These are phyloP conservation scores for Sclerospora graminicola DNA, from an alignment of 352 stramenopile genomes.

Conservation along the genomic window DNA sequence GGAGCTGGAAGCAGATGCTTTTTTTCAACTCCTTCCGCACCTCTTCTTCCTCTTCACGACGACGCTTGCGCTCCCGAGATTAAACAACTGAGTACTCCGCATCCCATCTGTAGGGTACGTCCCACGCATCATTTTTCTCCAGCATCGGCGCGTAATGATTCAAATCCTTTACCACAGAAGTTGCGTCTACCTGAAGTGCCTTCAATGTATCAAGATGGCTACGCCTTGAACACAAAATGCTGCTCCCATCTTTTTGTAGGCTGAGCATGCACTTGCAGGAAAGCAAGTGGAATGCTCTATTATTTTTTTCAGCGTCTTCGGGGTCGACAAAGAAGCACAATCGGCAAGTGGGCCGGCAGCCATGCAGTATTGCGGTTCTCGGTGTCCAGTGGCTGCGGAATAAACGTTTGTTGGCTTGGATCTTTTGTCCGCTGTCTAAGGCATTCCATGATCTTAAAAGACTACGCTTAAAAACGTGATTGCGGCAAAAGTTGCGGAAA, in stretches of 20 bases:
- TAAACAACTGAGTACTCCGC: slow-evolving; percentile 69
- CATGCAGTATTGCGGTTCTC: slow-evolving; percentile 90
- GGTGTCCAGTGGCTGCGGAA: slow-evolving; percentile 91
- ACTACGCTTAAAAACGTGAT: slow-evolving; percentile 91
- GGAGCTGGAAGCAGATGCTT: too few relatives aligned
- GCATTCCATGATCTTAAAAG: slow-evolving; percentile 77
- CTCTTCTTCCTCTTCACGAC: slow-evolving; percentile 26
- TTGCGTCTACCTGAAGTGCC: slow-evolving; percentile 28
- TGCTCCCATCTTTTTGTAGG: slow-evolving; percentile 83
- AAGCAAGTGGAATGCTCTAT: slow-evolving; percentile 58
- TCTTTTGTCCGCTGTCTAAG: slow-evolving; percentile 27
- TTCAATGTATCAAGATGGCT: slow-evolving; percentile 65
- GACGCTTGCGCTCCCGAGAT: slow-evolving; percentile 63
- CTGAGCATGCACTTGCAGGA: slow-evolving; percentile 70
- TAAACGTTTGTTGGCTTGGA: slow-evolving; percentile 64
- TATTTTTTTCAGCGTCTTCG: slow-evolving; percentile 28
- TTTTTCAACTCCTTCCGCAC: too few relatives aligned
- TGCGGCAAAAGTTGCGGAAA: slow-evolving; percentile 99
- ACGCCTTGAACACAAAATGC: slow-evolving; percentile 46
- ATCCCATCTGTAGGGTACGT: slow-evolving; percentile 35
- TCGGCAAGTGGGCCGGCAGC: slow-evolving; percentile 88
- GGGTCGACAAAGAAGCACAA: slow-evolving; percentile 90
- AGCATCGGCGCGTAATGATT: slow-evolving; percentile 65
- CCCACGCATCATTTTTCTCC: slow-evolving; percentile 68
- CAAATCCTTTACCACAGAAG: slow-evolving; percentile 45